Base-by-base conservation (phyloP, 2,329 filamentous ascomycete species). In the Mycosphaerella sp. region DNA sequence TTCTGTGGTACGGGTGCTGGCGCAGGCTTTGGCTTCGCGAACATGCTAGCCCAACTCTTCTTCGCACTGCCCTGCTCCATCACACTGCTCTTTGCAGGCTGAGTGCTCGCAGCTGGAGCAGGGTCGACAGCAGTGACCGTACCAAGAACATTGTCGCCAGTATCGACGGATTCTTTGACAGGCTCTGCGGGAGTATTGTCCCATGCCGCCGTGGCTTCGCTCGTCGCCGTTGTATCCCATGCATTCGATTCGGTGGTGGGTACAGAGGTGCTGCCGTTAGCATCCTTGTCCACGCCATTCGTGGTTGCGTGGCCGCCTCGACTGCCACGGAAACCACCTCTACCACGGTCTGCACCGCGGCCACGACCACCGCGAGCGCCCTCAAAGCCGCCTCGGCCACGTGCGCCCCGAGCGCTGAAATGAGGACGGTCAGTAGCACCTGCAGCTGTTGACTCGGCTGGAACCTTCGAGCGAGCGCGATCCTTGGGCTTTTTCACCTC, bases 401-500 rank as follows among this genome's bases (percentile, higher is more conserved):
- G 66, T 41, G 67, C 69, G 52, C 67, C 67, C 55, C 70, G 69
- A 53, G 69, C 67, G 61, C 74, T 72, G 60, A 74, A 72, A 51
- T 73, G 66, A 52, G 73, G 67, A 61, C 81, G 78, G 62, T 78
- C 77, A 56, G 57, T 56, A 46, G 79, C 72, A 54, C 80, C 74
- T 56, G 78, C 73, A 59, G 77, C 72, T 55, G 78, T 69, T 51
- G 73, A 64, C 53, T 79, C 72, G 51, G 87, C 82, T 72, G 87
- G 86, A 58, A 78, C 77, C 80, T 91, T 92, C 63, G 84, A 79
- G 72, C 84, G 83, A 65, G 83, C 75, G 62, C 81, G 77, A 64
- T 86, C 82, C 77, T 90, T 91, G 76, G 86, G 86, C 67, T 82
- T 80, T 78, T 87, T 88, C 63, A 93, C 87, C 71, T 92, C 87